phyloP scores from a whole-genome alignment of 805 yeast genomes.

The Wickerhamiella azymoides region DNA sequence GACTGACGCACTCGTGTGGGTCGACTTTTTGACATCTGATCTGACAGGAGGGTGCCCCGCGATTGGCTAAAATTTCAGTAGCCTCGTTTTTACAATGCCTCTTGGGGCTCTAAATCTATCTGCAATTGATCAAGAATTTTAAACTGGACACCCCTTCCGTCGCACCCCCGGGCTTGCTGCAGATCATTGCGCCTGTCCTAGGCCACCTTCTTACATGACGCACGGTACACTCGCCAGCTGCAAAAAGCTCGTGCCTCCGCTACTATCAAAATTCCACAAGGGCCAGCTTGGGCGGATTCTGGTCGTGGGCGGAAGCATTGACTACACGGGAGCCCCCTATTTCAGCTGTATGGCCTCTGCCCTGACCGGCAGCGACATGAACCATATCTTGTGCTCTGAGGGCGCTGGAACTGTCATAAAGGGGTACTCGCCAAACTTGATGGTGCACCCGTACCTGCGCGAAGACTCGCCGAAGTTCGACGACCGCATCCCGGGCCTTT shows the following conservation, averaged over 20 bases:
- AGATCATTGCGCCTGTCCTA: no score
- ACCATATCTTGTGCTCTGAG: slow-evolving; percentile 77
- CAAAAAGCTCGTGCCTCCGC: slow-evolving; percentile 55
- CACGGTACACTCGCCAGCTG: not conserved
- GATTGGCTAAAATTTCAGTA: no score
- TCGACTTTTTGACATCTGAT: no score
- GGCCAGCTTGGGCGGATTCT: slow-evolving; percentile 86
- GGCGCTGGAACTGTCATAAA: slow-evolving; percentile 72
- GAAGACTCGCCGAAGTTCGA: slow-evolving; percentile 27
- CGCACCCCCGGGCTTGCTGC: no score
- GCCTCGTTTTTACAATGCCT: no score
- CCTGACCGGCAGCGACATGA: slow-evolving; percentile 71
- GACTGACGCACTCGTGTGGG: no score
- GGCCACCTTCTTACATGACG: not conserved
- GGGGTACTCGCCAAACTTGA: slow-evolving; percentile 77
- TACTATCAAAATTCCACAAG: slow-evolving; percentile 57
- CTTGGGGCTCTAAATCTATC: not conserved
- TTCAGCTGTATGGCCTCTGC: slow-evolving; percentile 81
- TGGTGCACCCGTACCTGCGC: slow-evolving; percentile 85
- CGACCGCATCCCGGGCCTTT: slow-evolving; percentile 25
- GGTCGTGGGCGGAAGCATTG: slow-evolving; percentile 88
- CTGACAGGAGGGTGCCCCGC: no score
- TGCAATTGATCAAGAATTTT: not conserved
- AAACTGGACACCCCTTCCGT: no score
- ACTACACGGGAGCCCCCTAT: slow-evolving; percentile 94